Evolutionary conservation across 2,329 filamentous ascomycete species (phyloP), one percentile per base, ranked within the genome.

Genomic region (Sarocladium brachiariae): DNA sequence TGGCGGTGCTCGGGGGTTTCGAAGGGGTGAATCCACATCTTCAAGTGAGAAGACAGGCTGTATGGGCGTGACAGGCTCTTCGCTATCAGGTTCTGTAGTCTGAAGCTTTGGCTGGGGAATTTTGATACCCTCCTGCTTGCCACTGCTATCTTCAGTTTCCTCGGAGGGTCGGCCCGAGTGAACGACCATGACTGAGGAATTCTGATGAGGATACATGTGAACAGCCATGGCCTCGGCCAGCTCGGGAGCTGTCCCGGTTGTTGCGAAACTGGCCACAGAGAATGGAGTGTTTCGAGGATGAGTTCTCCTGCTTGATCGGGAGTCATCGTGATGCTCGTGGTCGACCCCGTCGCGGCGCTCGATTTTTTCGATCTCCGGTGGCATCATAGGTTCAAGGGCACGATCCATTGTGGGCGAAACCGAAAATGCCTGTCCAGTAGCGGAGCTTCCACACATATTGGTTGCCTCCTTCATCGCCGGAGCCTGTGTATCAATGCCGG

Each of bases 221-320:
- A 85, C 73, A 34, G 78, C 79, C 60, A 77, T 66, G 30, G 81
- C 81, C 65, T 85, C 80, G 1, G 80, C 81, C 35, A 85, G 75
- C 56, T 83, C 81, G 3, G 73, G 71, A 2, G 77, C 81, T n/a
- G 81, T 83, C 30, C 72, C 76, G 33, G 70, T 77, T n/a, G 79
- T 81, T 50, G 83, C 81, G 45, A 83, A 72, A 0, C 81, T 85
- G 1, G 71, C 69, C 52, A 79, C 68, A 2, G 81, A 85, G 57
- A 84, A 84, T 3, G 81, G 81, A 0, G 81, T 84, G 55, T 77
- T 77, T 54, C 79, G 74, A 5, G 75, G 71, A 5, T 78, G 77
- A 34, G 77, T 67, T 47, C 75, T 72, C 56, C 73, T 77, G 38
- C 72, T 71, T 50, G 75, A 76, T 55, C 76, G 70, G 11, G 71